A percentile compares a stretch with the other conserved stretches of the same genome.
Conservation (phyloP, 768 basidiomycete genomes). For the Amanita brunnescens region DNA sequence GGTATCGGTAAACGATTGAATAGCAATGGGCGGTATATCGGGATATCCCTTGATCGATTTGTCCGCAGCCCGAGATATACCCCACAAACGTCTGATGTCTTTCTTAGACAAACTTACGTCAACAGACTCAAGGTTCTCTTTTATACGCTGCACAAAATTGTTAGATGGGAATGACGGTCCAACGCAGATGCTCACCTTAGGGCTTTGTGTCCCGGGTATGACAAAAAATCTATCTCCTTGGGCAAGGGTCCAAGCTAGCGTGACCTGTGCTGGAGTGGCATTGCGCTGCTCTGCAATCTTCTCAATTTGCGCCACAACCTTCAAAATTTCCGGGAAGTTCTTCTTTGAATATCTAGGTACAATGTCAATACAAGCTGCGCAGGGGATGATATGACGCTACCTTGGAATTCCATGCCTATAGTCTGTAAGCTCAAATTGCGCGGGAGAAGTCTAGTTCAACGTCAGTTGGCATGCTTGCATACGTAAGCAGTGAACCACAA, state of each 20-base stretch:
- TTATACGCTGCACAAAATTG: slow-evolving; percentile 22
- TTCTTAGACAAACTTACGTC: slow-evolving; percentile 18
- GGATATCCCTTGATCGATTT: slow-evolving; percentile 16
- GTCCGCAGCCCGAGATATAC: slow-evolving; percentile 19
- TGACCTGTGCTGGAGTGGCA: slow-evolving; percentile 33
- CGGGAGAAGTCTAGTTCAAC: slow-evolving; percentile 23
- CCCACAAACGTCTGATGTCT: slow-evolving; percentile 22
- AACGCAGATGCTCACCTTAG: slow-evolving; percentile 18
- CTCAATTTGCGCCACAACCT: slow-evolving; percentile 26
- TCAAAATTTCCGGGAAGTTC: slow-evolving; percentile 35
- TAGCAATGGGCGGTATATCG: slow-evolving; percentile 1
- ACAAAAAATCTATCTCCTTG: slow-evolving; percentile 34
- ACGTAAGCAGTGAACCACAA: slow-evolving; percentile 8
- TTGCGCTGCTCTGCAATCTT: slow-evolving; percentile 24
- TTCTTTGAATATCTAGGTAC: slow-evolving; percentile 23
- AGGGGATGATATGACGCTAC: slow-evolving; percentile 9
- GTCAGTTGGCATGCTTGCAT: background rate
- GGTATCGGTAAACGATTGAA: background rate
- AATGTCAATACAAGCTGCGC: background rate
- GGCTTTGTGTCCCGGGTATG: slow-evolving; percentile 34
- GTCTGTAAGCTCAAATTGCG: slow-evolving; percentile 32
- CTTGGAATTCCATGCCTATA: slow-evolving; percentile 26
- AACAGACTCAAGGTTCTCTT: slow-evolving; percentile 28
- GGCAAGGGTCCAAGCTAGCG: slow-evolving; percentile 39
- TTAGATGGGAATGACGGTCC: background rate